phyloP scores from a whole-genome alignment of 2,329 filamentous ascomycete species.

The Fusarium xylarioides region DNA sequence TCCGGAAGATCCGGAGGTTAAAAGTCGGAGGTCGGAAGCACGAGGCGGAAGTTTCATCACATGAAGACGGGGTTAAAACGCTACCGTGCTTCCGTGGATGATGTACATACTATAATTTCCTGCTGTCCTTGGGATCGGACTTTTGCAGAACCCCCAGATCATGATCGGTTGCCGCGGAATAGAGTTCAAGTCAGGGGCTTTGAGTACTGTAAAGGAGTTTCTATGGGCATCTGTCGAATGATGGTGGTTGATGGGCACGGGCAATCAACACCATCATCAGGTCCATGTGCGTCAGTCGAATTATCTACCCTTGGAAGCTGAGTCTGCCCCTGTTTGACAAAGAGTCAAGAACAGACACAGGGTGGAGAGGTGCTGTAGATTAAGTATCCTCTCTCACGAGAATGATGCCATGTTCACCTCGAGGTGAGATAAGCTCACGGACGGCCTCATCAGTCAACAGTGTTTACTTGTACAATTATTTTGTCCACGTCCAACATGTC shows the following conservation, averaged over 20 bases:
- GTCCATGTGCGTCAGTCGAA: slow-evolving; percentile 5
- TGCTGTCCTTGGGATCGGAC: background rate
- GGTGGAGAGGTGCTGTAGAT: background rate
- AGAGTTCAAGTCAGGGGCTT: background rate
- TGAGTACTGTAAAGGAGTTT: background rate
- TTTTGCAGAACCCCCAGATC: background rate
- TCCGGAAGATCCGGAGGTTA: slow-evolving; percentile 14
- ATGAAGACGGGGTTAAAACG: background rate
- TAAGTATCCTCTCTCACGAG: slow-evolving; percentile 5
- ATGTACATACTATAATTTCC: background rate
- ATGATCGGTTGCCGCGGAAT: background rate
- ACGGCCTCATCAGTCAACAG: background rate
- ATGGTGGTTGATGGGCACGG: slow-evolving; percentile 26
- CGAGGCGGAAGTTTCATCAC: background rate
- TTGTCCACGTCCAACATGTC: background rate
- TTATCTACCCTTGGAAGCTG: background rate
- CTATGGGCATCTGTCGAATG: slow-evolving; percentile 14
- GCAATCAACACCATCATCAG: slow-evolving; percentile 38
- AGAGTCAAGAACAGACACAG: background rate
- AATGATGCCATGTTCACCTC: background rate
- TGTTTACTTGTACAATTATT: background rate
- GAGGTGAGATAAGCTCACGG: background rate
- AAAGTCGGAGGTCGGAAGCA: slow-evolving; percentile 2
- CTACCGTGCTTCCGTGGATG: slow-evolving; percentile 13
- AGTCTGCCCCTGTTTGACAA: background rate